Evolutionary conservation across 192 early-diverging fungal genomes (phyloP).

Genomic region (Blastocladiella britannica): DNA sequence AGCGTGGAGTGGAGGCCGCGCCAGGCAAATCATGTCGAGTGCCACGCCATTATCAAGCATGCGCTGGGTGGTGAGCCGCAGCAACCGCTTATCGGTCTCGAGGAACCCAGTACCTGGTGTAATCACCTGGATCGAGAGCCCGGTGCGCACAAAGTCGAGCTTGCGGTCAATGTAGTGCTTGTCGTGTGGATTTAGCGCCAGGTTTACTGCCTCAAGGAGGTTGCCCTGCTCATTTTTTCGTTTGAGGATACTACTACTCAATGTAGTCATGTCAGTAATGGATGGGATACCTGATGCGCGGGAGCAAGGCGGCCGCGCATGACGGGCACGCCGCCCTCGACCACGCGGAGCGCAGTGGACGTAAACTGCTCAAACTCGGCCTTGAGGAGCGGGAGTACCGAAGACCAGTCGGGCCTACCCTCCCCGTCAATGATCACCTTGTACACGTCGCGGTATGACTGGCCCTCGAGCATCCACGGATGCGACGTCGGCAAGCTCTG

Average conservation of each 20-base stretch:
- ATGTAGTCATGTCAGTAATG: too few species aligned
- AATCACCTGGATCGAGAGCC: constrained; percentile 67
- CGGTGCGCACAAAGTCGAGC: constrained; percentile 63
- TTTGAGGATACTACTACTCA: too few species aligned
- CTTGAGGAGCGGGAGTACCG: constrained; percentile 39
- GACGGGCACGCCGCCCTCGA: constrained; percentile 18
- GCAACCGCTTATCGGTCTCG: constrained; percentile 58
- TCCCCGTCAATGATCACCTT: constrained; percentile 89
- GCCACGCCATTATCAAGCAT: constrained; percentile 82
- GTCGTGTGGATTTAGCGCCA: constrained; percentile 86
- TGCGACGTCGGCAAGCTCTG: not conserved
- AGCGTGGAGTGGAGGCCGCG: constrained; percentile 62
- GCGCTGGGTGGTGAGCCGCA: constrained; percentile 82
- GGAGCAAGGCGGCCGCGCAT: constrained; percentile 60
- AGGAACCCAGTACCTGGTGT: constrained; percentile 80
- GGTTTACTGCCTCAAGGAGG: constrained; percentile 84
- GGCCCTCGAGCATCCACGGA: constrained; percentile 23
- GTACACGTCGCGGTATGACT: constrained; percentile 80
- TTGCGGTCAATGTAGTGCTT: constrained; percentile 78
- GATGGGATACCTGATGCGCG: too few species aligned
- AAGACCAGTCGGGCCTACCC: constrained; percentile 49
- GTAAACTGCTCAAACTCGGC: constrained; percentile 55
- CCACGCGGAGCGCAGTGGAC: constrained; percentile 36
- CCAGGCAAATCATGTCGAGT: constrained; percentile 78
- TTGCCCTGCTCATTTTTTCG: too few species aligned